Base-by-base conservation (phyloP, 2,329 filamentous ascomycete genomes). In the Pseudofabraea citricarpa region DNA sequence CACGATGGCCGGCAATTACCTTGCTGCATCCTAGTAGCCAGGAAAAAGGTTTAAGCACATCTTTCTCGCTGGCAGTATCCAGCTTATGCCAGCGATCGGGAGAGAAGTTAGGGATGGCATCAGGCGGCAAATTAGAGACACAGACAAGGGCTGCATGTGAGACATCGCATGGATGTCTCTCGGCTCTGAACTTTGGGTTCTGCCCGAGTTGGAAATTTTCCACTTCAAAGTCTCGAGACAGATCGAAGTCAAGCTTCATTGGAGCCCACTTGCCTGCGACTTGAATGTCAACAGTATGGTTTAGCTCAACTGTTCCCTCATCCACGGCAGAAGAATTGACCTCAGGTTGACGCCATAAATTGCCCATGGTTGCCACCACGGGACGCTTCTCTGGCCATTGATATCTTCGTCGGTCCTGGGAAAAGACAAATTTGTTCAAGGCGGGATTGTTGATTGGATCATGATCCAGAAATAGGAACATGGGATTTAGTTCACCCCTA, bases 401-500 rank as follows among this genome's bases (percentile, higher is more conserved):
- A n/a, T 37, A 15, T 4, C 69, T 64, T 7, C 62, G 58, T 44
- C 70, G 69, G 36, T 74, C 67, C 6, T 66, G 51, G 2, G 78
- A 70, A 52, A 85, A 79, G 0, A 83, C 72, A 51, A 81, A 81
- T 2, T 57, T 58, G 54, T 84, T 79, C 5, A 70, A 44, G 0
- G 64, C 55, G 0, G 67, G 58, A 21, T 70, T 57, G 1, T 71
- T 71, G 26, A 73, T 65, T 5, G 36, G 15, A 5, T 68, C 62
- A 0, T 78, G 74, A 42, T 85, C 77, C 3, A 80, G 61, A 52
- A 82, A 83, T 2, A 85, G 58, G 50, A 72, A 84, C 0, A 81
- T 42, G 1, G 64, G 55, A 8, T 27, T 15, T 4, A 32, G 6
- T 6, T 20, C 16, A 7, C 27, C 16, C 12, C 5, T 12, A 10